Percentiles rank a stretch among this genome's conserved stretches.
Evolutionary conservation across 805 yeast genomes (phyloP).

Genomic region (Yamadazyma ubonensis): DNA sequence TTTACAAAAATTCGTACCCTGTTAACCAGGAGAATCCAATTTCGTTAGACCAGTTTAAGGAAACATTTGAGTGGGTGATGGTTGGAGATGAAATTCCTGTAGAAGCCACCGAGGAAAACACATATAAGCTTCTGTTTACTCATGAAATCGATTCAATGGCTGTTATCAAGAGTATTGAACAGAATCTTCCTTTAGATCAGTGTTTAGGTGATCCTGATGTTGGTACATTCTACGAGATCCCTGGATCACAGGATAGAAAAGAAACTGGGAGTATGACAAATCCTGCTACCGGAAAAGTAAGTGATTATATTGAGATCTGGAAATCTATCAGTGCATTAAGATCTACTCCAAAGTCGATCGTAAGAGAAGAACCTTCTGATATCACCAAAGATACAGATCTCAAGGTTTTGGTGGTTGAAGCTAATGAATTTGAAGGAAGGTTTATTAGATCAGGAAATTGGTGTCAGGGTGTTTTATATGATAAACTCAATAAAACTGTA

Average conservation of each 20-base stretch:
- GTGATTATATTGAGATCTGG: slow-evolving; percentile 56
- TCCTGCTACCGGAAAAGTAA: slow-evolving; percentile 40
- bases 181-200: slow-evolving; percentile 31
- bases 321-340: slow-evolving; percentile 43
- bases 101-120: slow-evolving; percentile 25
- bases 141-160: slow-evolving; percentile 45
- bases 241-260: slow-evolving; percentile 38
- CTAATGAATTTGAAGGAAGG: slow-evolving; percentile 38
- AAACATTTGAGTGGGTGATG: slow-evolving; percentile 56
- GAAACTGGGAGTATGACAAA: slow-evolving; percentile 54
- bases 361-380: slow-evolving; percentile 20
- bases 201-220: slow-evolving; percentile 38
- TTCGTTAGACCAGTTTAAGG: slow-evolving; percentile 17
- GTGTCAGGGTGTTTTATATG: slow-evolving; percentile 48
- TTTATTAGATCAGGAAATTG: slow-evolving; percentile 50
- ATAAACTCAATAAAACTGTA: slow-evolving; percentile 17
- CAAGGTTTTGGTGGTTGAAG: slow-evolving; percentile 24
- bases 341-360: slow-evolving; percentile 27
- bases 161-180: slow-evolving; percentile 25
- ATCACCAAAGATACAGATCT: slow-evolving; percentile 4
- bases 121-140: slow-evolving; percentile 37
- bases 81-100: slow-evolving; percentile 46
- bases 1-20: slow-evolving; percentile 21
- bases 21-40: slow-evolving; percentile 8
- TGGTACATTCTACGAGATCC: slow-evolving; percentile 44